Evolutionary conservation across 148 eudicot genomes (phyloP).

Genomic region (Chenopodium suecicum): DNA sequence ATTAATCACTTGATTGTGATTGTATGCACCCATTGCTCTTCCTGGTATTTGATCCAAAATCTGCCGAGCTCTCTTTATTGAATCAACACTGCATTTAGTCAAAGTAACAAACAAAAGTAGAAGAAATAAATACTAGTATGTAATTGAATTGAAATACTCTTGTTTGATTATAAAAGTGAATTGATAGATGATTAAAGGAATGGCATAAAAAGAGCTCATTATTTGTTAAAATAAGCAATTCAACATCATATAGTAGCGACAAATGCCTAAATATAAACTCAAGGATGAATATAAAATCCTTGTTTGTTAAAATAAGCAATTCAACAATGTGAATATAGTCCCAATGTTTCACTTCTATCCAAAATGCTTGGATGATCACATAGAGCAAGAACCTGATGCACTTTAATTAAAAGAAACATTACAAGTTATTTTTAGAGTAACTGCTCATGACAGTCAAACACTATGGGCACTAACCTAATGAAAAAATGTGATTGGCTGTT

Average conservation of each 20-base stretch:
- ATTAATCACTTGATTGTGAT: slow-evolving; percentile 77
- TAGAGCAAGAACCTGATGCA: slow-evolving; percentile 75
- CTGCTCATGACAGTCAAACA: neutral
- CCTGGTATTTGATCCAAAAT: slow-evolving; percentile 90
- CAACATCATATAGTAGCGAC: no score
- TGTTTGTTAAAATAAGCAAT: no score
- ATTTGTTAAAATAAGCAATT: no score
- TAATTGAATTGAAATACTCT: neutral
- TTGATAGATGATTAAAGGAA: no score
- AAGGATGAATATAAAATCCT: no score
- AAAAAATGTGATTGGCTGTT: slow-evolving; percentile 89
- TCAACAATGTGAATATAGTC: slow-evolving; percentile 23
- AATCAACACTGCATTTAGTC: slow-evolving; percentile 53
- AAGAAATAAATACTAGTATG: neutral
- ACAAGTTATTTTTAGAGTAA: neutral
- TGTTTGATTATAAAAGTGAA: neutral
- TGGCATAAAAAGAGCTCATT: neutral
- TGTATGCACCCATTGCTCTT: slow-evolving; percentile 91
- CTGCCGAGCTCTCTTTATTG: slow-evolving; percentile 81
- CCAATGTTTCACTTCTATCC: slow-evolving; percentile 81
- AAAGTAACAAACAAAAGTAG: neutral
- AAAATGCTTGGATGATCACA: slow-evolving; percentile 85
- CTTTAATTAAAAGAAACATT: neutral
- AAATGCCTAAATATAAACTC: neutral
- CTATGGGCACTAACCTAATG: slow-evolving; percentile 59